Evolutionary conservation across 345 rosid genomes (phyloP).

Genomic region (Dimocarpus longan): DNA sequence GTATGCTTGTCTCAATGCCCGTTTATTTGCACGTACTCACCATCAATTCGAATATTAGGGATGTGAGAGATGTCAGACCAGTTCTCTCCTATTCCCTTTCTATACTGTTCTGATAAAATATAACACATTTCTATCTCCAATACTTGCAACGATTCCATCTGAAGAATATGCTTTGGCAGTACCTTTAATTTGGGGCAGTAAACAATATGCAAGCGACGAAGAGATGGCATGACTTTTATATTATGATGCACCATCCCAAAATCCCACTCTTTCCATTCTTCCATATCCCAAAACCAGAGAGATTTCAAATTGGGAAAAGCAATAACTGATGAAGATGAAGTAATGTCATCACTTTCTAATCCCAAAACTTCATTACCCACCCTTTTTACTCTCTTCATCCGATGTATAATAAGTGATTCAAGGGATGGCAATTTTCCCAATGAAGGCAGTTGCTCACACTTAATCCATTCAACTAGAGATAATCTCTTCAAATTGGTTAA

Average conservation of each 20-base stretch:
- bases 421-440: neutral
- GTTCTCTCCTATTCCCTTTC: neutral
- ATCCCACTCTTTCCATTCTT: neutral
- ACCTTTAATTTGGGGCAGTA: neutral
- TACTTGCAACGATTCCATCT: neutral
- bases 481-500: neutral
- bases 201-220: neutral
- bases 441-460: neutral
- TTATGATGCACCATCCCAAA: neutral
- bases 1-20: neutral
- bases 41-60: too few species aligned
- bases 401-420: neutral
- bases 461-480: neutral
- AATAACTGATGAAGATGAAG: too few species aligned
- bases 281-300: neutral
- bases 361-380: neutral
- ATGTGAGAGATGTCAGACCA: neutral
- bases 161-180: neutral
- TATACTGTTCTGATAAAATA: neutral
- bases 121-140: neutral
- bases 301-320: neutral
- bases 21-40: too few species aligned
- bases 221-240: neutral
- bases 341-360: too few species aligned
- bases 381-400: neutral